These are phyloP conservation scores for Leccinum disarticulatum DNA, from an alignment of 768 basidiomycete species.

Conservation along the genomic window DNA sequence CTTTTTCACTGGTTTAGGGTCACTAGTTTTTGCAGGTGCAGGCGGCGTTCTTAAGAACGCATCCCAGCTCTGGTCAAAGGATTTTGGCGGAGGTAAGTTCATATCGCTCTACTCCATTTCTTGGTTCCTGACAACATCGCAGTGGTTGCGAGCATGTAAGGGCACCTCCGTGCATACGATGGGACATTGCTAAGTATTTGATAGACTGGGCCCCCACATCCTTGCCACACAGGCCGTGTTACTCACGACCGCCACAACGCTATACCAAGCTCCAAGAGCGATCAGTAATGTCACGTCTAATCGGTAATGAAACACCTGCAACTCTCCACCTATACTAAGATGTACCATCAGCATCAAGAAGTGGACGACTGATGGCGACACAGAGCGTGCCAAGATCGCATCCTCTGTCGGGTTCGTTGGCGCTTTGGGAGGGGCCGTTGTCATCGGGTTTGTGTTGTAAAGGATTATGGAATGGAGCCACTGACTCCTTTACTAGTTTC, in stretches of 20 bases:
- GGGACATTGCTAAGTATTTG: conserved; percentile 5
- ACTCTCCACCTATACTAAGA: background rate
- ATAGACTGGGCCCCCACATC: conserved; percentile 22
- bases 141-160: conserved; percentile 28
- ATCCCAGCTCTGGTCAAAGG: conserved; percentile 31
- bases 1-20: conserved; percentile 18
- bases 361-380: conserved; percentile 21
- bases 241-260: conserved; percentile 22
- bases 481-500: conserved; percentile 27
- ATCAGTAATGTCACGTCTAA: conserved; percentile 20
- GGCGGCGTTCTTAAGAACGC: conserved; percentile 25
- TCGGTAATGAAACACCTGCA: conserved; percentile 20
- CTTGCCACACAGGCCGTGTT: conserved; percentile 29
- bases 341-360: conserved; percentile 20
- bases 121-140: conserved; percentile 6
- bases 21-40: conserved; percentile 18
- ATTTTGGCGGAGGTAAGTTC: conserved; percentile 25
- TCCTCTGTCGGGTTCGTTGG: conserved; percentile 15
- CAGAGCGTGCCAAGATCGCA: conserved; percentile 19
- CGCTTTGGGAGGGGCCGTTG: conserved; percentile 17
- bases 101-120: background rate
- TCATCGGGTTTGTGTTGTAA: conserved; percentile 7
- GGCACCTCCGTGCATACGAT: background rate
- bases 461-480: background rate
- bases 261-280: conserved; percentile 26